Percentiles rank a stretch among this genome's conserved stretches.
These are phyloP conservation scores for Arxiozyma slooffiae DNA, from an alignment of 1,139 yeast genomes.

Conservation along the genomic window DNA sequence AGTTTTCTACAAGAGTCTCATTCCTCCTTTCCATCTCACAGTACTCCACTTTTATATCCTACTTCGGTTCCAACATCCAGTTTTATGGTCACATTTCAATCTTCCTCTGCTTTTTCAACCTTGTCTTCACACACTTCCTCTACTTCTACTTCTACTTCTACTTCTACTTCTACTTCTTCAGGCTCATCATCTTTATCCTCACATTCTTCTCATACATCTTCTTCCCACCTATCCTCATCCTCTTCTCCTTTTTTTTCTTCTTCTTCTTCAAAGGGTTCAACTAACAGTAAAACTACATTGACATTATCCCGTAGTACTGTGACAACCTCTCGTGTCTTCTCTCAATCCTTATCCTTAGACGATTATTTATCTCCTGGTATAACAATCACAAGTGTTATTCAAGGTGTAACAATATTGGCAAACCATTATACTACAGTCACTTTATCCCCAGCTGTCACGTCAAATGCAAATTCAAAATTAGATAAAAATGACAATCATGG, in stretches of 20 bases:
- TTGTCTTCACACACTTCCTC: too few relatives aligned
- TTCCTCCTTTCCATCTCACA: conserved; percentile 4
- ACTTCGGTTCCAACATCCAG: too few relatives aligned
- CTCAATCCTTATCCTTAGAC: conserved; percentile 1
- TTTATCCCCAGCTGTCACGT: conserved; percentile 13
- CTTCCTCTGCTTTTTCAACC: too few relatives aligned
- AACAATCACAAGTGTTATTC: conserved; percentile 25
- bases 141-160: too few relatives aligned
- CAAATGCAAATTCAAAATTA: conserved; percentile 12
- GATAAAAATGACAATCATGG: conserved; percentile 22
- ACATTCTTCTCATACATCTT: neutral
- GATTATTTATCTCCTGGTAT: neutral
- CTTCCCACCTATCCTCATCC: neutral
- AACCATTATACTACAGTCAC: conserved; percentile 29
- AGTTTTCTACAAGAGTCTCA: neutral
- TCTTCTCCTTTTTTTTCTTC: conserved; percentile 25
- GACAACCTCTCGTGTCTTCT: neutral
- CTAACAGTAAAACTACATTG: conserved; percentile 3
- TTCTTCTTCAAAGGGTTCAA: conserved; percentile 18
- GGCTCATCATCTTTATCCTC: neutral
- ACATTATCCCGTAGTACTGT: conserved; percentile 6
- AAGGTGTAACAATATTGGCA: conserved; percentile 29
- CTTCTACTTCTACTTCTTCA: conserved; percentile 7
- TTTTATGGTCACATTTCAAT: too few relatives aligned
- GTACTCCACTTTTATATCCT: too few relatives aligned